Base-by-base conservation (phyloP, 2,329 filamentous ascomycete species). In the Botrytis cinerea region DNA sequence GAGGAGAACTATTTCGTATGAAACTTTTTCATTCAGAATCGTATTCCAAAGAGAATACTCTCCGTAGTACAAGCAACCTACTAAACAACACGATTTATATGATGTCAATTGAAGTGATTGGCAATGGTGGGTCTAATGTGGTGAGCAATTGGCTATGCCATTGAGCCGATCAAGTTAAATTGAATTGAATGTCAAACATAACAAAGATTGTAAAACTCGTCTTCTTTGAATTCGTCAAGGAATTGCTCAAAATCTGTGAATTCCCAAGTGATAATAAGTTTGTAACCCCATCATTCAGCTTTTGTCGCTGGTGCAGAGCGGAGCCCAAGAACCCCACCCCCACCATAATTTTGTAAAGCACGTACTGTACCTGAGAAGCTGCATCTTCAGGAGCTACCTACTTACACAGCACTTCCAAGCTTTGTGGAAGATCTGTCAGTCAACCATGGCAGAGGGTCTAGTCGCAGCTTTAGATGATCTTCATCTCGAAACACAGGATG, bases 381-480 rank as follows among this genome's bases (percentile, higher is more conserved):
- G 38, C 64, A 67, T 38, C 61, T 67, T 28, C 48, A 16, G 67
- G 32, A 51, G 63, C 62, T 43, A 35, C 54, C 48, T 46, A 61
- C 51, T n/a, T 54, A n/a, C 48, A 22, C 40, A 71, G 43, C 71
- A 70, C 43, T 48, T 51, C 38, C 32, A 51, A 61, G 43, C 4
- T 54, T 43, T 43, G 40, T 38, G 38, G 60, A 67, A 59, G n/a
- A 25, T 25, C n/a, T 68, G 18, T n/a, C 68, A 72, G 22, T 28
- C 35, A 60, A 32, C 48, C 46, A 81, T 81, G 80, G 76, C 76
- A 43, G 77, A 81, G 45, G 74, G 70, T 46, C 82, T 91, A 22
- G 81, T 83, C 22, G 82, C 83, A 74, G 86, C 87, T 77, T 83
- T 91, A 71, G 83, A 85, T 71, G 82, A 84, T 79, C 84, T 91